Evolutionary conservation across 1,139 yeast species (phyloP).

Genomic region (Pichia sp.): DNA sequence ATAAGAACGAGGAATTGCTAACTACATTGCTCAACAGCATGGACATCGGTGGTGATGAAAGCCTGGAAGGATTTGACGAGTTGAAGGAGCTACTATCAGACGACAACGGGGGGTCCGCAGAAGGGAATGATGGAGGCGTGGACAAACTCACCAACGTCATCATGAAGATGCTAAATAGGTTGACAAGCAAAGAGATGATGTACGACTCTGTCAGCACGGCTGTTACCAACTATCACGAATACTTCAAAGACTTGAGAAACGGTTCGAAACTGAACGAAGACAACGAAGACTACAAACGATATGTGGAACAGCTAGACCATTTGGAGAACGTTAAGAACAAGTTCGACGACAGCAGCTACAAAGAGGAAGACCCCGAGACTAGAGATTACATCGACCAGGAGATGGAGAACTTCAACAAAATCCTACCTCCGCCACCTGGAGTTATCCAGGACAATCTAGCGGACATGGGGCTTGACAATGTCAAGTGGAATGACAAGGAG

Average conservation of each 20-base stretch:
- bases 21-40: slow-evolving; percentile 44
- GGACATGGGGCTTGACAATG: slow-evolving; percentile 31
- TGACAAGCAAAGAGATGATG: slow-evolving; percentile 79
- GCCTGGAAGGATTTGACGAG: slow-evolving; percentile 13
- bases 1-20: slow-evolving; percentile 53
- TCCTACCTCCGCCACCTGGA: slow-evolving; percentile 87
- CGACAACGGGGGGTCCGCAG: slow-evolving; percentile 32
- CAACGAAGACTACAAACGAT: slow-evolving; percentile 38
- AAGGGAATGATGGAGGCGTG: slow-evolving; percentile 35
- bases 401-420: slow-evolving; percentile 67
- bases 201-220: slow-evolving; percentile 87
- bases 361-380: slow-evolving; percentile 47
- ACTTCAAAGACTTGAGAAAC: slow-evolving; percentile 40
- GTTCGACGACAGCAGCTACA: slow-evolving; percentile 53
- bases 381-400: slow-evolving; percentile 51
- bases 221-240: slow-evolving; percentile 62
- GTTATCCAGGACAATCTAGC: slow-evolving; percentile 63
- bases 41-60: slow-evolving; percentile 33
- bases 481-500: slow-evolving; percentile 28
- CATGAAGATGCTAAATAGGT: slow-evolving; percentile 74
- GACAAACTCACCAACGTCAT: slow-evolving; percentile 64
- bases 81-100: slow-evolving; percentile 5
- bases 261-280: slow-evolving; percentile 34
- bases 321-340: slow-evolving; percentile 50
- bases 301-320: slow-evolving; percentile 50